Evolutionary conservation across 2,329 filamentous ascomycete species (phyloP), one percentile per base, ranked within the genome.

Genomic region (Scedosporium apiospermum): DNA sequence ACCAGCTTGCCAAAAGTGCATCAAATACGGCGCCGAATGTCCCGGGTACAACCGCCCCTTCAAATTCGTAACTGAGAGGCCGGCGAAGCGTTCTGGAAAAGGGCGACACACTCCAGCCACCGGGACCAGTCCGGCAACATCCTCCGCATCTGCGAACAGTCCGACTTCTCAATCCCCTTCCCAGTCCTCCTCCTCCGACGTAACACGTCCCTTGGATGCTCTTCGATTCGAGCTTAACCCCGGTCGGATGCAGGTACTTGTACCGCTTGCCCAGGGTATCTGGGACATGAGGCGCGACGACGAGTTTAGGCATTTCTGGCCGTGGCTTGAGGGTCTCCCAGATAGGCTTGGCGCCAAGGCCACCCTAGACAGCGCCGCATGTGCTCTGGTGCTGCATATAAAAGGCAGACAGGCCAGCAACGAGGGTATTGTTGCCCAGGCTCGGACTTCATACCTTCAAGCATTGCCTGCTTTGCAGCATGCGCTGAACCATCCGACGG

Each of bases 11-110:
- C 69, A 67, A 26, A 78, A 77, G 61, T 78, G 76, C 66, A 64
- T 68, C 61, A 74, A 70, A 60, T 77, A 77, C 63, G 73, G 74
- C 42, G 71, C 68, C 23, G 67, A 68, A 6, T 78, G 74, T 62
- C 73, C 75, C 5, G 76, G 75, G n/a, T 78, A 76, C 64, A 53
- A 75, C 57, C 70, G 71, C 38, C 64, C 65, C 46, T 67, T 72
- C 65, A 78, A 78, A 66, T 78, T 78, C 62, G 72, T 78, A 26
- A 66, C 68, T 18, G 73, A 69, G 18, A 78, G 78, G 65, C 76
- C 77, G 64, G 66, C 69, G 16, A 71, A 77, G 59, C 71, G 74
- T 38, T 44, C 58, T 57, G 44, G 6, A 3, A 38, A 38, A 14
- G 34, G 34, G 34, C 34, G 34, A 38, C 9, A 38, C 10, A 38